These are phyloP conservation scores for Citrullus colocynthis DNA, from an alignment of 306 rosid genomes.

Conservation along the genomic window DNA sequence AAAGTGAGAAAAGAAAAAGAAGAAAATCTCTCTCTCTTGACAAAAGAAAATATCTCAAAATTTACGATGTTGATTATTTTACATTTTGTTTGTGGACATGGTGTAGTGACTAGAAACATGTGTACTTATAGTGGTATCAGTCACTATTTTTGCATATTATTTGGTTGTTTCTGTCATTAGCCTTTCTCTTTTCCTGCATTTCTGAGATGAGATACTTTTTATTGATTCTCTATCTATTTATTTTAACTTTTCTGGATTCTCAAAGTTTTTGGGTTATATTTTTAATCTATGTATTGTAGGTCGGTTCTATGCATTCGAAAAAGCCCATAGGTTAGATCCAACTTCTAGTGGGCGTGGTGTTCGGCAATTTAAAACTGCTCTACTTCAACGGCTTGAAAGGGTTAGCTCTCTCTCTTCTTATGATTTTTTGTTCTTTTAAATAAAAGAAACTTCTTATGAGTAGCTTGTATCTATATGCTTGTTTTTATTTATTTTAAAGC, in stretches of 20 bases:
- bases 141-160: background rate
- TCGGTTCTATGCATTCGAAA: constrained; percentile 95
- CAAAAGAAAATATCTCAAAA: background rate
- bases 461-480: background rate
- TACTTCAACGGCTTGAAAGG: constrained; percentile 93
- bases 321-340: constrained; percentile 97
- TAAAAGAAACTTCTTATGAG: background rate
- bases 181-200: background rate
- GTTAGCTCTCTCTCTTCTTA: constrained; percentile 23
- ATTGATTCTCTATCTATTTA: background rate
- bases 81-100: background rate
- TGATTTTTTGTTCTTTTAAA: background rate
- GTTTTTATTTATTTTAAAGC: background rate
- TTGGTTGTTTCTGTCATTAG: background rate
- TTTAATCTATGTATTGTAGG: constrained; percentile 28
- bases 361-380: constrained; percentile 92
- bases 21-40: too few relatives aligned
- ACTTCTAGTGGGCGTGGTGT: constrained; percentile 98
- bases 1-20: too few relatives aligned
- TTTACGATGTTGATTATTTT: background rate
- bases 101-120: background rate
- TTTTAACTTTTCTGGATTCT: background rate
- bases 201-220: background rate
- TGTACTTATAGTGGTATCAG: background rate
- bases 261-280: background rate